Conservation (phyloP, 768 basidiomycete species). For the Tylopilus vinaceipallidus region DNA sequence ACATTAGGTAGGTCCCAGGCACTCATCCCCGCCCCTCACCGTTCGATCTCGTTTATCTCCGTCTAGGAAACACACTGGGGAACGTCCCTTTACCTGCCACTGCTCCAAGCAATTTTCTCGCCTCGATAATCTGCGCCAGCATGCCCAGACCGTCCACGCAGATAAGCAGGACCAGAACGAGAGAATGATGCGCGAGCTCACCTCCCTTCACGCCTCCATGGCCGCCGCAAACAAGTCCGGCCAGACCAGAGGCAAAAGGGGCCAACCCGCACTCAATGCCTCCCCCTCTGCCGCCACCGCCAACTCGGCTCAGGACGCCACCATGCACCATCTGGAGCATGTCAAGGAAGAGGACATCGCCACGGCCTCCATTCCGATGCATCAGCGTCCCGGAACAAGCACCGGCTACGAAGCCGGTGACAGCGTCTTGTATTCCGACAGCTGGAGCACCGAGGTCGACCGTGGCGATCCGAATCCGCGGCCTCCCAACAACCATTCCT, state of each 20-base stretch:
- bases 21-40: slow-evolving; percentile 14
- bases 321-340: slow-evolving; percentile 23
- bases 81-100: slow-evolving; percentile 94
- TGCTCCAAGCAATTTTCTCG: slow-evolving; percentile 95
- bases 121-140: slow-evolving; percentile 95
- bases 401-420: slow-evolving; percentile 65
- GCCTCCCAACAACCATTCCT: slow-evolving; percentile 56
- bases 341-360: slow-evolving; percentile 45
- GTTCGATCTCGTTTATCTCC: slow-evolving; percentile 26
- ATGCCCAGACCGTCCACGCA: slow-evolving; percentile 96
- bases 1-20: slow-evolving; percentile 73
- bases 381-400: slow-evolving; percentile 68
- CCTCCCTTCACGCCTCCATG: slow-evolving; percentile 80
- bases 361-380: slow-evolving; percentile 27
- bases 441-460: slow-evolving; percentile 40
- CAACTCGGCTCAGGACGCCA: slow-evolving; percentile 15
- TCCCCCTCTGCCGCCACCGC: neutral
- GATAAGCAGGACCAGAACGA: slow-evolving; percentile 89
- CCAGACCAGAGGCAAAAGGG: slow-evolving; percentile 39
- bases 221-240: slow-evolving; percentile 48
- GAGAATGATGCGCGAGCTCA: slow-evolving; percentile 88
- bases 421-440: slow-evolving; percentile 28
- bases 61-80: slow-evolving; percentile 93
- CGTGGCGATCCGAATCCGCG: slow-evolving; percentile 36
- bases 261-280: slow-evolving; percentile 23